These are phyloP conservation scores for Heritiera fomes DNA, from an alignment of 345 rosid genomes.

Conservation along the genomic window DNA sequence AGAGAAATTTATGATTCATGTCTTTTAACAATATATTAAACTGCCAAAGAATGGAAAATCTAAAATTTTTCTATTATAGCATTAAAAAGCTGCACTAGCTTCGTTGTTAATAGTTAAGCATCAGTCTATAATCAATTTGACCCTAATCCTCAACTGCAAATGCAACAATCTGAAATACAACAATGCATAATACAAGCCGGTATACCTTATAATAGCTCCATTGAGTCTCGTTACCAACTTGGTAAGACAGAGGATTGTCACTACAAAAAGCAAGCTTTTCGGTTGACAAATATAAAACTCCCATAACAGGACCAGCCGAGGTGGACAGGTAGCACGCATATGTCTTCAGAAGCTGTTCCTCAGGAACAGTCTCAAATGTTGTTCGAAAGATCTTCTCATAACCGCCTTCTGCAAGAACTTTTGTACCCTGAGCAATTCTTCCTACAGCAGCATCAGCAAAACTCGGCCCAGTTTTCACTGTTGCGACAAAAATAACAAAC, in stretches of 20 bases:
- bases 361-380: slow-evolving; percentile 72
- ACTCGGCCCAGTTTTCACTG: slow-evolving; percentile 95
- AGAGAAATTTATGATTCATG: background rate
- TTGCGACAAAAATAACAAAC: background rate
- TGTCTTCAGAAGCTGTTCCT: slow-evolving; percentile 73
- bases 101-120: background rate
- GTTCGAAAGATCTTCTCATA: slow-evolving; percentile 82
- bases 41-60: background rate
- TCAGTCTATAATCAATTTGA: background rate
- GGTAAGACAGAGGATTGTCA: slow-evolving; percentile 80
- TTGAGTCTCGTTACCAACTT: slow-evolving; percentile 63
- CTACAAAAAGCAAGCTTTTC: slow-evolving; percentile 84
- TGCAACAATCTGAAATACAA: background rate
- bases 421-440: slow-evolving; percentile 88
- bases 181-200: background rate
- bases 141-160: background rate
- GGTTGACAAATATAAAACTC: slow-evolving; percentile 74
- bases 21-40: background rate
- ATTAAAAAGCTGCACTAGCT: background rate
- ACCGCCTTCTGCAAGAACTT: slow-evolving; percentile 95
- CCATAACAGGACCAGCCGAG: slow-evolving; percentile 97
- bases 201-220: slow-evolving; percentile 93
- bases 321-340: slow-evolving; percentile 93
- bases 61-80: background rate
- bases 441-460: slow-evolving; percentile 91